Evolutionary conservation across 306 rosid species (phyloP), one percentile per base, ranked within the genome.

Genomic region (Ziziphus jujuba): DNA sequence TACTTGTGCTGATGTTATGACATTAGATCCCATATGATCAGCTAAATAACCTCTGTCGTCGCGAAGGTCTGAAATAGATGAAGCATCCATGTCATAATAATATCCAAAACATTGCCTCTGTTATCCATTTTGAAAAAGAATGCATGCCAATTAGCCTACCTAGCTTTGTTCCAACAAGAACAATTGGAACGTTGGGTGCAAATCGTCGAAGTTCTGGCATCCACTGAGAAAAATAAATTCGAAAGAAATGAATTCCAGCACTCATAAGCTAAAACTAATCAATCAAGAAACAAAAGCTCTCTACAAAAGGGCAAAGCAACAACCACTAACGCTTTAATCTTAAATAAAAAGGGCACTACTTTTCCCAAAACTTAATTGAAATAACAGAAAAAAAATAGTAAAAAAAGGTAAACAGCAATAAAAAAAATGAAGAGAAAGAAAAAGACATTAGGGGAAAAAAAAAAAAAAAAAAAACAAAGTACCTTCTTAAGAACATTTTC

Each of bases 401-500:
- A 75, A 73, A 77, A 57, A 65, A 80, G 60, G 43, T 31, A 10
- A 43, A 20, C 22, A 21, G 21, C 2, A 34, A 22, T 14, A 1
- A 44, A 63, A n/a, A 35, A 58, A 56, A 64, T 7, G 17, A 23
- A 15, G 61, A 55, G 20, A 34, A 58, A 19, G n/a, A 23, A 21
- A 53, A 60, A 50, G 20, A 66, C 0, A 64, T 34, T 34, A 59
- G 49, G 19, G 23, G 47, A 50, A 0, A 34, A 61, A 56, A 54
- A 75, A 59, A 55, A 20, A n/a, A n/a, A n/a, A 50, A 0, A 34
- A 61, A 56, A 54, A 75, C 52, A 55, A 20, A 47, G 23, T 79
- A 87, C 92, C 98, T 93, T 93, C 85, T 90, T 93, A 65, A 93
- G 97, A 81, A 93, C 91, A 81, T 93, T 93, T 78, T 93, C 98